These are phyloP conservation scores for Leucogyrophana mollusca DNA, from an alignment of 768 basidiomycete genomes.

Conservation along the genomic window DNA sequence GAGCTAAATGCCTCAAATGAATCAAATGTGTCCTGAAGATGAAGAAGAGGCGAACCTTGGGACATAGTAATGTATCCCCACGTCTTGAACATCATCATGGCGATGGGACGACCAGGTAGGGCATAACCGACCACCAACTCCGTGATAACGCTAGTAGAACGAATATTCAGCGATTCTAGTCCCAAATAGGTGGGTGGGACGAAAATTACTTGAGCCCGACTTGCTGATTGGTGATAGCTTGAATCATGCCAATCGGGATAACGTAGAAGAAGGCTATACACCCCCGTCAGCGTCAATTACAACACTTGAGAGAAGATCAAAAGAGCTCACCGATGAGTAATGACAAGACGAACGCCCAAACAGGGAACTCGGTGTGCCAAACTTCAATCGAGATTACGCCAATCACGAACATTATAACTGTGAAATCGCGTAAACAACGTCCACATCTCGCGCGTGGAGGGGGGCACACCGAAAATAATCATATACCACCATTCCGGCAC, in stretches of 20 bases:
- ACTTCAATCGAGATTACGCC: slow-evolving; percentile 59
- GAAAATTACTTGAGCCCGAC: slow-evolving; percentile 47
- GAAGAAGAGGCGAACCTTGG: slow-evolving; percentile 8
- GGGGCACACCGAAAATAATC: slow-evolving; percentile 28
- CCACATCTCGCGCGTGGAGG: slow-evolving; percentile 4
- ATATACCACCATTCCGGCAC: slow-evolving; percentile 67
- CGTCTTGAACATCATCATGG: slow-evolving; percentile 77
- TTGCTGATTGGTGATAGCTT: slow-evolving; percentile 80
- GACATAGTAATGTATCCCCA: slow-evolving; percentile 51
- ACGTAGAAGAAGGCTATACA: slow-evolving; percentile 53
- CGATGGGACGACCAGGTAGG: slow-evolving; percentile 63
- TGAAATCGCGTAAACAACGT: neutral
- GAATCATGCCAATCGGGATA: slow-evolving; percentile 76
- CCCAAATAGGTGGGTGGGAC: slow-evolving; percentile 13
- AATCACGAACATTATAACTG: slow-evolving; percentile 56
- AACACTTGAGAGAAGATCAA: too few species aligned
- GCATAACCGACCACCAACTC: slow-evolving; percentile 66
- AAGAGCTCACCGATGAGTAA: slow-evolving; percentile 31
- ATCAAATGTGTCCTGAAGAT: slow-evolving; percentile 12
- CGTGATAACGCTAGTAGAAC: slow-evolving; percentile 55
- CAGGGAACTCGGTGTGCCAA: slow-evolving; percentile 53
- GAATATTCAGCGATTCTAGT: neutral
- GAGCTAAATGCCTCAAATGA: slow-evolving; percentile 11
- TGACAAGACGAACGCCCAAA: slow-evolving; percentile 44
- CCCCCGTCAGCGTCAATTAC: too few species aligned